phyloP scores from a whole-genome alignment of 257 asterid species.

The Fraxinus quadrangulata region DNA sequence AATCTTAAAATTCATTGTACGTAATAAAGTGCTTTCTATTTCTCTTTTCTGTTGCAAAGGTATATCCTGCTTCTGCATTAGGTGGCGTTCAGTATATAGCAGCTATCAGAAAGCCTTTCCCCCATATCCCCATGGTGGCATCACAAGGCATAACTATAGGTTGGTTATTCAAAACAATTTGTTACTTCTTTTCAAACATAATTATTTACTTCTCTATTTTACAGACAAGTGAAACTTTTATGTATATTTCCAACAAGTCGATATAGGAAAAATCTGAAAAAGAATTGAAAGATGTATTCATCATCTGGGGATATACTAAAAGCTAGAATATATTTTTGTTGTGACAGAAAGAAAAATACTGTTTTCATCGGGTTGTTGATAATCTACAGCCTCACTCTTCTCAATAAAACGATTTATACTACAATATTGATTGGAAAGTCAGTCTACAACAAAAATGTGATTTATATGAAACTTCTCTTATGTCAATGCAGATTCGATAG shows the following conservation, averaged over 20 bases:
- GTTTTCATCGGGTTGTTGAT: background rate
- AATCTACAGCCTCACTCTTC: background rate
- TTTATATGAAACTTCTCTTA: background rate
- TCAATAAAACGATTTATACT: background rate
- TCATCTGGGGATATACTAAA: background rate
- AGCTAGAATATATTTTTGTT: background rate
- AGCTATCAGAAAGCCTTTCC: slow-evolving; percentile 70
- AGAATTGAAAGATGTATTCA: background rate
- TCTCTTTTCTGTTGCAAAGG: slow-evolving; percentile 37
- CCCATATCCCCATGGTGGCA: slow-evolving; percentile 80
- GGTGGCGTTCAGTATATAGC: slow-evolving; percentile 78
- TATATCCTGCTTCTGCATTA: slow-evolving; percentile 74
- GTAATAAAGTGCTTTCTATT: background rate
- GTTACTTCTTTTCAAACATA: slow-evolving; percentile 3
- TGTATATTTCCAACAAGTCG: background rate
- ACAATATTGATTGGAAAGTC: background rate
- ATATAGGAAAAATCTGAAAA: background rate
- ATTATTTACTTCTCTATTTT: background rate
- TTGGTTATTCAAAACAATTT: slow-evolving; percentile 30
- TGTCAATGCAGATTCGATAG: slow-evolving; percentile 51
- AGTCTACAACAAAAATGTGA: background rate
- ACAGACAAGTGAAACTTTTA: background rate
- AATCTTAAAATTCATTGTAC: background rate
- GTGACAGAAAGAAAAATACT: background rate
- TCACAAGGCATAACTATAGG: slow-evolving; percentile 87